A percentile compares a stretch with the other conserved stretches of the same genome.
These are phyloP conservation scores for Ceratobasidium sp. DNA, from an alignment of 1,284 basidiomycete genomes.

Conservation along the genomic window DNA sequence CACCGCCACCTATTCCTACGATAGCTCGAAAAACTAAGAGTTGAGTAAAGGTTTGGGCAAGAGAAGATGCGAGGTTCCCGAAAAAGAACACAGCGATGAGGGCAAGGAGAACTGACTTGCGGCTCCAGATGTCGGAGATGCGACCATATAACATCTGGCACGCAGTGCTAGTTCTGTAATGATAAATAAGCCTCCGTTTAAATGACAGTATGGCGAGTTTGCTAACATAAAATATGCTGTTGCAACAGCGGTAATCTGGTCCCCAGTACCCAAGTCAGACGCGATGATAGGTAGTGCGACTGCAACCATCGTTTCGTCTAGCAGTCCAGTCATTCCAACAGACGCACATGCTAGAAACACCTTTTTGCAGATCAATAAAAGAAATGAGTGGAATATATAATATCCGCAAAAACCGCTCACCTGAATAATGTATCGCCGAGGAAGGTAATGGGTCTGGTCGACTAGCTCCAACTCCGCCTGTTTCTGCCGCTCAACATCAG, in stretches of 20 bases:
- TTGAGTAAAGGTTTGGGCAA: constrained; percentile 56
- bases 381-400: not conserved
- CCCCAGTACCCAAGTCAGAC: constrained; percentile 55
- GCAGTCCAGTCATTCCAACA: constrained; percentile 31
- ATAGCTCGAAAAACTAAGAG: constrained; percentile 60
- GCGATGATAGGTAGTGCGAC: constrained; percentile 57
- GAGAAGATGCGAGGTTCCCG: constrained; percentile 49
- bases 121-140: constrained; percentile 58
- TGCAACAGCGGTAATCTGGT: constrained; percentile 55
- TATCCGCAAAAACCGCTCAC: constrained; percentile 12
- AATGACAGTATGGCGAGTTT: not conserved
- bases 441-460: constrained; percentile 15
- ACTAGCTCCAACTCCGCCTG: not conserved
- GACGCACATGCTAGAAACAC: constrained; percentile 27
- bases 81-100: constrained; percentile 55
- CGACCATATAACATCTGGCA: constrained; percentile 59
- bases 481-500: constrained; percentile 22
- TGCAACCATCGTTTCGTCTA: constrained; percentile 53
- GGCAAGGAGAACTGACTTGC: constrained; percentile 56
- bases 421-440: constrained; percentile 11
- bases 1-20: constrained; percentile 54
- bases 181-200: not conserved
- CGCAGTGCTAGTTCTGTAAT: constrained; percentile 49
- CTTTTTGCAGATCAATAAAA: not conserved
- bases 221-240: constrained; percentile 50